Percentiles rank a stretch among this genome's conserved stretches.
phyloP scores from a whole-genome alignment of 176 grass and related monocot species.

The Cocos nucifera region DNA sequence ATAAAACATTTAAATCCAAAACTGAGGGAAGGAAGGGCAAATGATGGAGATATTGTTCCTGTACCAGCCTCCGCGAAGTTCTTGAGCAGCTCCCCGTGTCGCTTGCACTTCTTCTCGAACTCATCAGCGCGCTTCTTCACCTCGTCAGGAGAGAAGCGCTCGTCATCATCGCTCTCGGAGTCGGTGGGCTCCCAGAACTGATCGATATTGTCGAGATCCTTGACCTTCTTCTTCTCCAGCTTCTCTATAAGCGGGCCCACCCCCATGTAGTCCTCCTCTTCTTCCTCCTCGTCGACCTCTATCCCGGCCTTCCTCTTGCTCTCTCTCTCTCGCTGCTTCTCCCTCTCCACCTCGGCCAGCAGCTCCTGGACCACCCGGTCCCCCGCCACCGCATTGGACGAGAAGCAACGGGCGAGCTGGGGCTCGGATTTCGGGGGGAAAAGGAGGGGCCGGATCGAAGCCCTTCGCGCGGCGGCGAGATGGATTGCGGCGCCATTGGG shows the following conservation, averaged over 20 bases:
- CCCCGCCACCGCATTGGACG: constrained; percentile 10
- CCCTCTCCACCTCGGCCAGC: constrained; percentile 47
- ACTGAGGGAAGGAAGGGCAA: background rate
- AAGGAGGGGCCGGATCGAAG: background rate
- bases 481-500: background rate
- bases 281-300: constrained; percentile 10
- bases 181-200: constrained; percentile 69
- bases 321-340: constrained; percentile 34
- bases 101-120: constrained; percentile 76
- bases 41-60: too few species aligned
- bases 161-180: constrained; percentile 81
- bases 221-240: constrained; percentile 39
- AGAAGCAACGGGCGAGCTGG: background rate
- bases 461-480: background rate
- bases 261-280: constrained; percentile 66
- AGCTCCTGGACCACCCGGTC: constrained; percentile 41
- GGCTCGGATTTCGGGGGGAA: background rate
- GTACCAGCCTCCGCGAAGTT: constrained; percentile 72
- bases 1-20: background rate
- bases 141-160: constrained; percentile 47
- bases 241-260: constrained; percentile 66
- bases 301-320: constrained; percentile 12
- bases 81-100: constrained; percentile 50
- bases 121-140: constrained; percentile 49
- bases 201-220: constrained; percentile 19